Base-by-base conservation (phyloP, 345 rosid species). In the Arabidopsis arenosa region DNA sequence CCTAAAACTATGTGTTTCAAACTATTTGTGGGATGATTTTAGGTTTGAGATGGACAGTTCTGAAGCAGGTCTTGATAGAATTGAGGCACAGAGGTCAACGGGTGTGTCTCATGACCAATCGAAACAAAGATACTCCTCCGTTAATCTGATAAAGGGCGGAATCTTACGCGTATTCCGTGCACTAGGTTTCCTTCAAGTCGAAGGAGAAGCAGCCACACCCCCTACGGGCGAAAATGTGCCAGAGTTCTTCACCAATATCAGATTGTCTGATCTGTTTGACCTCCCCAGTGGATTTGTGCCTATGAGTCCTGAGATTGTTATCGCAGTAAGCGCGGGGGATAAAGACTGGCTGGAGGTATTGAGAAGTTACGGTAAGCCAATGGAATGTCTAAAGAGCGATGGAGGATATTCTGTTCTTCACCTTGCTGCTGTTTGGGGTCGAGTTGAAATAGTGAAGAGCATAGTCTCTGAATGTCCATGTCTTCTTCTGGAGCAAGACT, bases 391-490 rank as follows among this genome's bases (percentile, higher is more conserved):
- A 0, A 23, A 62, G 5, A 62, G 6, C 18, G 33, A 40, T 0
- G 1, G 7, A 6, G 51, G 36, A 7, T 35, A 62, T 23, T 40
- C 51, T 1, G 5, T 62, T 62, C 66, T 62, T 62, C 66, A 62
- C 21, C 7, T 62, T 23, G 66, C 51, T 41, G 66, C 51, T 1
- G 35, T 12, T 41, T 23, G 5, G 0, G 51, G 51, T 26, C 21
- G 13, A 23, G 7, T 62, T 23, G 12, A 62, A 2, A 7, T 23
- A 40, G 66, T 62, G 6, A 40, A 62, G 7, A 11, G 3, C 2
- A 21, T 62, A 62, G 7, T 62, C 7, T 62, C 66, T 41, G 51
- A 21, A 62, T 41, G 66, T 7, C 51, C 66, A 6, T 62, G 14
- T 30, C 58, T 66, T 15, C 44, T 66, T 0, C 3, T 45, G 12